Conservation (phyloP, 805 yeast genomes). For the Metschnikowia dekortorum region DNA sequence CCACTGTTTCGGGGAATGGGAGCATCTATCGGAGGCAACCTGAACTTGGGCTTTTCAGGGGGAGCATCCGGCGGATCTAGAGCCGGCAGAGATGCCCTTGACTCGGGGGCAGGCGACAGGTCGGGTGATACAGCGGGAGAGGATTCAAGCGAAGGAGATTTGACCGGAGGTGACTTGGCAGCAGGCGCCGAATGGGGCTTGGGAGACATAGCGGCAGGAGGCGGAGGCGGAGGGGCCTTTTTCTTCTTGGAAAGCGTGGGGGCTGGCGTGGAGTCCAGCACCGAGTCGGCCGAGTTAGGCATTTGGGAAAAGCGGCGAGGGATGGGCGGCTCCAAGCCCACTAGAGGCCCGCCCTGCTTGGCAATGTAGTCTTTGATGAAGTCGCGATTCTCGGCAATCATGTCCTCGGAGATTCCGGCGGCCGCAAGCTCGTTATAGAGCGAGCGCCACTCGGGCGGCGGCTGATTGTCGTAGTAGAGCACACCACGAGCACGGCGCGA, state of each 20-base stretch:
- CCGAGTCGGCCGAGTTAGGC: not conserved
- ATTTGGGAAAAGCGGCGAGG: slow-evolving; percentile 42
- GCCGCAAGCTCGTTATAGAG: slow-evolving; percentile 67
- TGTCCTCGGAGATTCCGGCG: slow-evolving; percentile 80
- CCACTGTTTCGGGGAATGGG: slow-evolving; percentile 4
- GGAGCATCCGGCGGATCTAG: not conserved
- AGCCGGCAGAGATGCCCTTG: slow-evolving; percentile 1
- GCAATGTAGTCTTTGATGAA: slow-evolving; percentile 76
- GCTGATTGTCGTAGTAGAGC: slow-evolving; percentile 69
- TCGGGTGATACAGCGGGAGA: not conserved
- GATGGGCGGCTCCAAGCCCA: slow-evolving; percentile 80
- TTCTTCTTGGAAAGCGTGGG: not conserved
- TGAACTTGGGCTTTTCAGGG: slow-evolving; percentile 5
- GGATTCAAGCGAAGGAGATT: no score
- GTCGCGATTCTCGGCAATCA: slow-evolving; percentile 82
- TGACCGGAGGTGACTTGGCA: no score
- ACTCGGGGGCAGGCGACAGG: slow-evolving; percentile 6
- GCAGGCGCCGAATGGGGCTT: no score
- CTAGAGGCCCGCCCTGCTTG: slow-evolving; percentile 72
- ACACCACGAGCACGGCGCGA: slow-evolving; percentile 53
- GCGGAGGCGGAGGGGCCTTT: not conserved
- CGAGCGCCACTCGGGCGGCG: slow-evolving; percentile 82
- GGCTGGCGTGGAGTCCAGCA: not conserved
- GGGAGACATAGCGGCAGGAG: not conserved
- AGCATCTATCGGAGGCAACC: slow-evolving; percentile 11